Base-by-base conservation (phyloP, 2,329 filamentous ascomycete species). In the Trichoderma cornu-damae region DNA sequence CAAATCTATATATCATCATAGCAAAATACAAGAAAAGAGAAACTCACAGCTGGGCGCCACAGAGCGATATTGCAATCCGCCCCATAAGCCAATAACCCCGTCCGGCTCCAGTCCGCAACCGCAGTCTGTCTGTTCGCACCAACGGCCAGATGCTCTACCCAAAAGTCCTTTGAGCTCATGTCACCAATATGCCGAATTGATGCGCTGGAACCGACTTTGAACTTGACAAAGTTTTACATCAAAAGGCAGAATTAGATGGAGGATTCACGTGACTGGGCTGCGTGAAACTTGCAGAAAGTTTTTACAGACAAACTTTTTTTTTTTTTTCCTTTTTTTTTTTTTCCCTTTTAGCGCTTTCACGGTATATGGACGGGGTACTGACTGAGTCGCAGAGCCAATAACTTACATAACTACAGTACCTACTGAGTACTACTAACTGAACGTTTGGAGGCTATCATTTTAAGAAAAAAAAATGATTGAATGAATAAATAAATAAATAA, bases 61-160 rank as follows among this genome's bases (percentile, higher is more conserved):
- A 97, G 69, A 42, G 91, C 93, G 65, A 99, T 81, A 73, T 94
- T 94, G 64, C 86, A 85, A 72, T 95, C 90, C 7, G 92, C 87
- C 30, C 94, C 94, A 75, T 90, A 99, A 28, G 91, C 94, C 54
- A 99, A 78, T 43, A 91, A 70, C 8, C 88, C 89, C 61, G 80
- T 75, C 18, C 74, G 68, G 68, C 88, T 85, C 94, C 94, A 99
- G 74, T 97, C 93, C 26, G 93, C 92, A 26, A 90, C 89, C 14
- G 87, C 86, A 16, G 93, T 88, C 67, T 97, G 90, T 65, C 93
- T 82, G 72, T 97, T 99, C 46, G 90, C 93, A 60, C 94, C 94
- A 61, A 87, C 85, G 46, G 90, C 86, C 63, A 94, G 70, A 63
- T 85, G 84, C 61, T 78, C 73, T 62, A 75, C 68, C 26, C 71